Percentiles rank a stretch among this genome's conserved stretches.
These are phyloP conservation scores for Ampelocalamus luodianensis DNA, from an alignment of 176 grass and related monocot genomes.

Conservation along the genomic window DNA sequence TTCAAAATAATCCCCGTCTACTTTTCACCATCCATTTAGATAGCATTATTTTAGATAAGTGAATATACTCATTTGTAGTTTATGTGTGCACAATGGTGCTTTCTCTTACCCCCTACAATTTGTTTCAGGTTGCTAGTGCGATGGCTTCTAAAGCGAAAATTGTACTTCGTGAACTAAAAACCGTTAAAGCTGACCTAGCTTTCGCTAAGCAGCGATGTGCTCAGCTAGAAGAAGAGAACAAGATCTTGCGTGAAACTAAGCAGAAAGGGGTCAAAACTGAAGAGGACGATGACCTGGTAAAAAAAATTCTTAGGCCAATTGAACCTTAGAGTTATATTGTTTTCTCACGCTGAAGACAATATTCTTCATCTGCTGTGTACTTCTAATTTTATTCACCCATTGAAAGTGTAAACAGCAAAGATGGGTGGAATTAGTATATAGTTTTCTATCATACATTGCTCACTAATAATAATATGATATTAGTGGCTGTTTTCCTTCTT, in stretches of 20 bases:
- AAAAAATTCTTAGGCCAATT: neutral
- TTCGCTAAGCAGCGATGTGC: slow-evolving; percentile 83
- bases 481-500: neutral
- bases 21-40: neutral
- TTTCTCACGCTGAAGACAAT: neutral
- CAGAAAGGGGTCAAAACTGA: slow-evolving; percentile 72
- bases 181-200: slow-evolving; percentile 81
- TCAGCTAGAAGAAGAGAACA: slow-evolving; percentile 94
- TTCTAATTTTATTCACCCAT: slow-evolving; percentile 7
- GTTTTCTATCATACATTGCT: neutral
- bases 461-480: neutral
- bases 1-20: slow-evolving; percentile 2
- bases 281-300: slow-evolving; percentile 88
- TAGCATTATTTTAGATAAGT: neutral
- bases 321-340: neutral
- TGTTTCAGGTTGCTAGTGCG: slow-evolving; percentile 21
- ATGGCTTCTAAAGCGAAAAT: slow-evolving; percentile 93
- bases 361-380: neutral
- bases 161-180: slow-evolving; percentile 84
- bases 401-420: neutral
- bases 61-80: slow-evolving; percentile 12
- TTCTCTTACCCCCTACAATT: slow-evolving; percentile 10
- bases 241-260: slow-evolving; percentile 73
- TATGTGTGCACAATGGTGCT: neutral
- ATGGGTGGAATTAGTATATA: neutral